Evolutionary conservation across 2,329 filamentous ascomycete species (phyloP).

Genomic region (Ustilaginoidea virens): DNA sequence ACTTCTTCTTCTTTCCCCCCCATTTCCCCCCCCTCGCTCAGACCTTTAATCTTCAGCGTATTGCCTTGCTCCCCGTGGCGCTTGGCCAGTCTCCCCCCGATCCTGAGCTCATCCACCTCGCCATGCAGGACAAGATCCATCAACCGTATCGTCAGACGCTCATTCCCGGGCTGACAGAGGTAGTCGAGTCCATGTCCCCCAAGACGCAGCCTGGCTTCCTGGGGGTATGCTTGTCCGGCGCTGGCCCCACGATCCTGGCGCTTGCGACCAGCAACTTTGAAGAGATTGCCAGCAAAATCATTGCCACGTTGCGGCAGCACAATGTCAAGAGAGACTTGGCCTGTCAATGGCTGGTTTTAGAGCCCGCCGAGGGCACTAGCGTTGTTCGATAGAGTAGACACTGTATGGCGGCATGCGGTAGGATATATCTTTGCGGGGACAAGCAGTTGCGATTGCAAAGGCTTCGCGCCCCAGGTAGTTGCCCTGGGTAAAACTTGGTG

Average conservation of each 20-base stretch:
- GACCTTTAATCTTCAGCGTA: constrained; percentile 87
- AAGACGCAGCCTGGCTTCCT: constrained; percentile 74
- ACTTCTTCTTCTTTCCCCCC: too few relatives aligned
- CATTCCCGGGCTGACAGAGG: constrained; percentile 82
- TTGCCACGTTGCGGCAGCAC: constrained; percentile 52
- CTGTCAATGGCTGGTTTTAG: constrained; percentile 76
- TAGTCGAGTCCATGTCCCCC: constrained; percentile 82
- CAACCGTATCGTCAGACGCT: constrained; percentile 87
- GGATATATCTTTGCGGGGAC: too few relatives aligned
- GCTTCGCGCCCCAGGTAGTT: too few relatives aligned
- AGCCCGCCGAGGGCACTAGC: constrained; percentile 62
- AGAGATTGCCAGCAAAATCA: constrained; percentile 66
- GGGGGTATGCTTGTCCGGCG: constrained; percentile 88
- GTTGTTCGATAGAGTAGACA: constrained; percentile 21
- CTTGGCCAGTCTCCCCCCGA: constrained; percentile 82
- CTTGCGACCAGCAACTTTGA: constrained; percentile 84
- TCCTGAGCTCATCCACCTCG: constrained; percentile 85
- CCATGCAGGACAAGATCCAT: constrained; percentile 98
- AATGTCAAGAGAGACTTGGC: constrained; percentile 46
- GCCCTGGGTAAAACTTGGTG: too few relatives aligned
- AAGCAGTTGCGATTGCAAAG: too few relatives aligned
- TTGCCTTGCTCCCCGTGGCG: constrained; percentile 79
- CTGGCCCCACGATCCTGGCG: constrained; percentile 87
- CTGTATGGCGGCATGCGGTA: too few relatives aligned
- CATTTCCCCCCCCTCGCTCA: constrained; percentile 11